A percentile compares a stretch with the other conserved stretches of the same genome.
Evolutionary conservation across 148 eudicot species (phyloP).

Genomic region (Mesembryanthemum crystallinum): DNA sequence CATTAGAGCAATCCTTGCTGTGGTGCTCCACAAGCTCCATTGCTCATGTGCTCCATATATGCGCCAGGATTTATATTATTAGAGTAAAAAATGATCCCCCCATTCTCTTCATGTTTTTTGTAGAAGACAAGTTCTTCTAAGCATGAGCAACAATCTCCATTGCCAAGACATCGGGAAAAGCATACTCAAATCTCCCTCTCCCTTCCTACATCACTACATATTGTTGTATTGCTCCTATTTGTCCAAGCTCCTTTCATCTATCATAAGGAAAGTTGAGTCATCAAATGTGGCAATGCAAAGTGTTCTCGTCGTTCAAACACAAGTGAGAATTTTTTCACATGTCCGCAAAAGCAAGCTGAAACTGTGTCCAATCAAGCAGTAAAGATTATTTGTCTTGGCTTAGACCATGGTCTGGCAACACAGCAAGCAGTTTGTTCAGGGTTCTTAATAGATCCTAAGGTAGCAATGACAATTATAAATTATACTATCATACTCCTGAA

Average conservation of each 20-base stretch:
- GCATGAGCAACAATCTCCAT: slow-evolving; percentile 16
- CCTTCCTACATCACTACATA: slow-evolving; percentile 19
- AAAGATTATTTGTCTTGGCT: too few relatives aligned
- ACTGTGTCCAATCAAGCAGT: too few relatives aligned
- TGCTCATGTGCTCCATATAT: background rate
- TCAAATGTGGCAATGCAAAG: slow-evolving; percentile 19
- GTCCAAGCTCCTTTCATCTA: slow-evolving; percentile 28
- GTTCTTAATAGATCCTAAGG: background rate
- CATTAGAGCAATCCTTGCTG: slow-evolving; percentile 26
- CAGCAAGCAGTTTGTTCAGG: too few relatives aligned
- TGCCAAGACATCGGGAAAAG: slow-evolving; percentile 21
- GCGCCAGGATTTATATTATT: background rate
- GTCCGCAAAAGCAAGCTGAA: too few relatives aligned
- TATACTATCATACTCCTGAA: background rate
- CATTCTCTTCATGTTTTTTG: slow-evolving; percentile 21
- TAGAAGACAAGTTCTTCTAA: slow-evolving; percentile 12
- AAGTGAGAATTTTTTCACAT: too few relatives aligned
- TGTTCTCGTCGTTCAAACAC: too few relatives aligned
- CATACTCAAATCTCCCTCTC: slow-evolving; percentile 23
- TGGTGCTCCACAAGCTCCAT: slow-evolving; percentile 24
- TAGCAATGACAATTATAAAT: background rate
- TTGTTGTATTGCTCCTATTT: slow-evolving; percentile 19
- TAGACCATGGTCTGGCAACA: too few relatives aligned
- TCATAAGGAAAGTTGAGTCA: slow-evolving; percentile 21
- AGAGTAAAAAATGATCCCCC: slow-evolving; percentile 1